phyloP scores from a whole-genome alignment of 179 eudicot species.

The Silene vulgaris region DNA sequence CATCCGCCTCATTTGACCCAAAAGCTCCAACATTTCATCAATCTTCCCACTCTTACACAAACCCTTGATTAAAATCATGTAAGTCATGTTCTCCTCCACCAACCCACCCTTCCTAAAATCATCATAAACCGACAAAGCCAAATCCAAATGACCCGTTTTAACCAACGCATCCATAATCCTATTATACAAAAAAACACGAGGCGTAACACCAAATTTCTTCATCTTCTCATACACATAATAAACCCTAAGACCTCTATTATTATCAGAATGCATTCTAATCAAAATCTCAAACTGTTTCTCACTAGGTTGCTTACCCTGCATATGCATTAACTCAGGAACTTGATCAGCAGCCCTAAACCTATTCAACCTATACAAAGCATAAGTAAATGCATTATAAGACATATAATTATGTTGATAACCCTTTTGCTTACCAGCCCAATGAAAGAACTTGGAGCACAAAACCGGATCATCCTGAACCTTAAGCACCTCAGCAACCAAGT shows the following conservation, averaged over 20 bases:
- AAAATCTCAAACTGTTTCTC: conserved; percentile 96
- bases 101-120: conserved; percentile 73
- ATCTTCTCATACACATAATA: conserved; percentile 83
- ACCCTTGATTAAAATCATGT: conserved; percentile 83
- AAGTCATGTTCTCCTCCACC: conserved; percentile 77
- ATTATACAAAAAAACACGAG: conserved; percentile 74
- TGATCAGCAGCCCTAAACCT: conserved; percentile 82
- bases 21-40: conserved; percentile 54
- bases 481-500: conserved; percentile 74
- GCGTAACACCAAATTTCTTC: conserved; percentile 82
- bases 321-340: conserved; percentile 80
- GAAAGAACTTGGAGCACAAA: conserved; percentile 71
- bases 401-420: conserved; percentile 74
- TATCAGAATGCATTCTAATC: conserved; percentile 87
- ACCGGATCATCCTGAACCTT: conserved; percentile 57
- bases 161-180: conserved; percentile 77
- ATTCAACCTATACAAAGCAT: conserved; percentile 67
- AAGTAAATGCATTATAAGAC: conserved; percentile 80
- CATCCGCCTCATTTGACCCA: conserved; percentile 59
- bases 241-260: conserved; percentile 78
- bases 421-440: conserved; percentile 98
- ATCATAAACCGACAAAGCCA: conserved; percentile 75
- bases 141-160: conserved; percentile 67
- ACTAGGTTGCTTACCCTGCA: conserved; percentile 83
- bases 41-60: conserved; percentile 64